These are phyloP conservation scores for Drosera capensis DNA, from an alignment of 148 eudicot species.

Conservation along the genomic window DNA sequence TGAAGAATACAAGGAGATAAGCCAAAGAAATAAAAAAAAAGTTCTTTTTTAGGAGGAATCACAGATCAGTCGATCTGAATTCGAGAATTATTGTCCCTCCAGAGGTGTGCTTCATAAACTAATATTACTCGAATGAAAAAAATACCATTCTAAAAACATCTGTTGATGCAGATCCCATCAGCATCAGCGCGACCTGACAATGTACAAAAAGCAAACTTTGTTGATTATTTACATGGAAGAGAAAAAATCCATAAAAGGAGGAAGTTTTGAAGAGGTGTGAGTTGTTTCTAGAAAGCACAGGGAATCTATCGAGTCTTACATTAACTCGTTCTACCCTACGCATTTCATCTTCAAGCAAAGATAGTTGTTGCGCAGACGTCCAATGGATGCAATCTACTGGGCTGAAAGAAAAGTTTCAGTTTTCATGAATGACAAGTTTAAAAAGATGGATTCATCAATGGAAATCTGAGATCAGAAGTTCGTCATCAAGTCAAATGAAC, in stretches of 20 bases:
- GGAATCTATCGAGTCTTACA: conserved; percentile 26
- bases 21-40: too few species aligned
- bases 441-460: too few species aligned
- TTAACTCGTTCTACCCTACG: conserved; percentile 93
- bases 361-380: conserved; percentile 92
- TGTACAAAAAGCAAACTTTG: too few species aligned
- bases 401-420: conserved; percentile 39
- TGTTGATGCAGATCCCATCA: conserved; percentile 63
- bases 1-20: too few species aligned
- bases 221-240: not conserved
- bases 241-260: not conserved
- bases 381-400: conserved; percentile 97
- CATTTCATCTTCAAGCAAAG: conserved; percentile 99
- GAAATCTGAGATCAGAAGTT: too few species aligned
- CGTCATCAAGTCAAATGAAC: too few species aligned
- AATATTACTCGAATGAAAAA: not conserved
- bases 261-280: not conserved
- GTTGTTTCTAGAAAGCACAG: not conserved
- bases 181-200: conserved; percentile 81
- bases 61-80: too few species aligned
- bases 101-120: too few species aligned
- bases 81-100: too few species aligned
- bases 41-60: too few species aligned
- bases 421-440: too few species aligned
- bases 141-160: conserved; percentile 92